phyloP scores from a whole-genome alignment of 345 rosid species.

The Linum lewisii region DNA sequence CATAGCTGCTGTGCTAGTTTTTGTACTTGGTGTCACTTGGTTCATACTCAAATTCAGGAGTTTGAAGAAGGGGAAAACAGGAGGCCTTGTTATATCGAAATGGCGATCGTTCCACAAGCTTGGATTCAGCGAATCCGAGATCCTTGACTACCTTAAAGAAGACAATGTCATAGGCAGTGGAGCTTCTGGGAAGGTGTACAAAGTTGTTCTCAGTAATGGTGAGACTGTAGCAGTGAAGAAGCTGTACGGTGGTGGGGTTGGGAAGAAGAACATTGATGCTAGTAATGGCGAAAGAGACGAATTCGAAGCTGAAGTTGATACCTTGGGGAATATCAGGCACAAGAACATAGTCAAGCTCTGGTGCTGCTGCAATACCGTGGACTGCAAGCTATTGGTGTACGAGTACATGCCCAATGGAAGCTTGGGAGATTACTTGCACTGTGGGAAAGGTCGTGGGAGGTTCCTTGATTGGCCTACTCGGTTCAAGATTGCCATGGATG shows the following conservation, averaged over 20 bases:
- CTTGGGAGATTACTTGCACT: slow-evolving; percentile 57
- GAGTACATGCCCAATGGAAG: slow-evolving; percentile 95
- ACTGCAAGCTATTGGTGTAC: slow-evolving; percentile 65
- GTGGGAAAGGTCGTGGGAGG: slow-evolving; percentile 35
- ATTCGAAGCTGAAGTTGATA: slow-evolving; percentile 66
- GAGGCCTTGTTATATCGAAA: slow-evolving; percentile 28
- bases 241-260: slow-evolving; percentile 30
- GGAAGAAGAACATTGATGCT: slow-evolving; percentile 25
- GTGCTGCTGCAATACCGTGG: slow-evolving; percentile 63
- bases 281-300: slow-evolving; percentile 33
- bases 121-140: slow-evolving; percentile 64
- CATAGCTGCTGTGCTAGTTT: slow-evolving; percentile 38
- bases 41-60: slow-evolving; percentile 44
- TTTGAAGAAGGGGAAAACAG: slow-evolving; percentile 28
- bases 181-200: slow-evolving; percentile 79
- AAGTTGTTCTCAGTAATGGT: slow-evolving; percentile 51
- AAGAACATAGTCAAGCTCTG: slow-evolving; percentile 77
- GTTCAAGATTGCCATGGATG: slow-evolving; percentile 65
- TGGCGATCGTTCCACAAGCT: slow-evolving; percentile 89
- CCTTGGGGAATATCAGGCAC: slow-evolving; percentile 84
- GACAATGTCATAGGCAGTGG: slow-evolving; percentile 75
- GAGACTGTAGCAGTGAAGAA: slow-evolving; percentile 86
- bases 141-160: slow-evolving; percentile 46
- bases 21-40: slow-evolving; percentile 51
- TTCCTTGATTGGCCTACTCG: slow-evolving; percentile 60